Evolutionary conservation across 2,329 filamentous ascomycete species (phyloP).

Genomic region (Pseudonectria buxi): DNA sequence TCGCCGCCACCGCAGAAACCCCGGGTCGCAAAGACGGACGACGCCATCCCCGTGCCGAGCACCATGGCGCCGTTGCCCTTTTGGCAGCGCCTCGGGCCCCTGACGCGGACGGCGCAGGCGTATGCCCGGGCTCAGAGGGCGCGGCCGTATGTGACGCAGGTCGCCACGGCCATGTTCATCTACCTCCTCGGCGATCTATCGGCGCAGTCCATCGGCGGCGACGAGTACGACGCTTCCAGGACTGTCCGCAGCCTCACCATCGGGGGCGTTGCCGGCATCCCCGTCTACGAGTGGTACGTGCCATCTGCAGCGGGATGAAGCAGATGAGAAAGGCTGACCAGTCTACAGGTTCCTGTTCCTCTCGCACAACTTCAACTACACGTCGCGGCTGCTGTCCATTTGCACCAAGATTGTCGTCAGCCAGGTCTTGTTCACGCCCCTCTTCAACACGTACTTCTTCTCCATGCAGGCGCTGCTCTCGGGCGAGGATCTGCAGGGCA

Average conservation of each 20-base stretch:
- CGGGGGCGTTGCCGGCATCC: constrained; percentile 66
- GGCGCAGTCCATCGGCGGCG: constrained; percentile 61
- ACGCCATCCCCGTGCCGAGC: constrained; percentile 11
- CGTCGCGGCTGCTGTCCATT: constrained; percentile 64
- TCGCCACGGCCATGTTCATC: constrained; percentile 68
- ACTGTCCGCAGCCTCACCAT: constrained; percentile 69
- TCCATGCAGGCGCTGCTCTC: constrained; percentile 68
- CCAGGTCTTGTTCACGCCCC: constrained; percentile 72
- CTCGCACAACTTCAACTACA: constrained; percentile 75
- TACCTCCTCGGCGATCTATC: constrained; percentile 73
- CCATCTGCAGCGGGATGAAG: neutral
- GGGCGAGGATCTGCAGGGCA: constrained; percentile 57
- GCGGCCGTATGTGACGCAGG: constrained; percentile 72
- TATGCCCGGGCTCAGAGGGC: constrained; percentile 67
- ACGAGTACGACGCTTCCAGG: constrained; percentile 60
- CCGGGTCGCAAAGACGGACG: constrained; percentile 8
- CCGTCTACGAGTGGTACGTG: constrained; percentile 71
- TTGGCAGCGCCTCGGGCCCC: constrained; percentile 52
- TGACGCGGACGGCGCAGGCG: constrained; percentile 45
- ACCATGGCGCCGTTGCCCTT: constrained; percentile 31
- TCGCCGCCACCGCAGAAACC: constrained; percentile 2
- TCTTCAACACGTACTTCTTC: constrained; percentile 82
- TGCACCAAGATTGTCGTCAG: constrained; percentile 72
- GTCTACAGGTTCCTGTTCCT: constrained; percentile 67
- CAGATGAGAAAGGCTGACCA: neutral